phyloP scores from a whole-genome alignment of 352 stramenopile genomes.

The Phytophthora constricta region DNA sequence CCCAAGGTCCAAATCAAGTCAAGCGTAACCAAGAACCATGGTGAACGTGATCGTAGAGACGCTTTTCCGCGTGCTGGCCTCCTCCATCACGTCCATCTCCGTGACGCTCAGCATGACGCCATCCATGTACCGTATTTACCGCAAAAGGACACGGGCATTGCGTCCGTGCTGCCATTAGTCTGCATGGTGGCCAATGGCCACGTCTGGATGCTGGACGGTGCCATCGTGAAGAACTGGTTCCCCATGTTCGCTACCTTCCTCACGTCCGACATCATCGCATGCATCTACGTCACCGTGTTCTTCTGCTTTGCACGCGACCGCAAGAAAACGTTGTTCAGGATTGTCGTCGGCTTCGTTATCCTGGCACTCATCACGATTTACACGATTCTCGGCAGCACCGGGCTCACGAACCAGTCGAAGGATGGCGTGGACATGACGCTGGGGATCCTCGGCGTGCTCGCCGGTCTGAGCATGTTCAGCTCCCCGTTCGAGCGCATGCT shows the following conservation, averaged over 20 bases:
- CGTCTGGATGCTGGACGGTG: slow-evolving; percentile 48
- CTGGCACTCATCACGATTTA: slow-evolving; percentile 23
- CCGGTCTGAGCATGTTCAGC: slow-evolving; percentile 20
- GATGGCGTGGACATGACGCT: slow-evolving; percentile 25
- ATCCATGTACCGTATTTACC: slow-evolving; percentile 46
- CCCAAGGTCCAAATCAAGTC: no score
- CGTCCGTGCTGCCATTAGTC: slow-evolving; percentile 42
- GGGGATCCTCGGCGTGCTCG: slow-evolving; percentile 27
- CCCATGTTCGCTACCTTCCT: slow-evolving; percentile 48
- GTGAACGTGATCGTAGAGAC: slow-evolving; percentile 37
- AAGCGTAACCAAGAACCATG: slow-evolving; percentile 20
- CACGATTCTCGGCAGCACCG: slow-evolving; percentile 26
- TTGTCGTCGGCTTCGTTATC: slow-evolving; percentile 89
- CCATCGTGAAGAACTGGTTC: slow-evolving; percentile 44
- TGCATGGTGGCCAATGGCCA: slow-evolving; percentile 41
- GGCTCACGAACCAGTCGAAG: slow-evolving; percentile 33
- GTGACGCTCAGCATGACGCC: slow-evolving; percentile 46
- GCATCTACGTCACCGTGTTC: slow-evolving; percentile 35
- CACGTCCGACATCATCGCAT: slow-evolving; percentile 30
- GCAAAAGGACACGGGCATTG: slow-evolving; percentile 40
- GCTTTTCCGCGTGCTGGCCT: slow-evolving; percentile 41
- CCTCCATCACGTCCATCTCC: slow-evolving; percentile 36
- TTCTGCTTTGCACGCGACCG: slow-evolving; percentile 35
- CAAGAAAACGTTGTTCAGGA: slow-evolving; percentile 29
- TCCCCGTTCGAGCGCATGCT: slow-evolving; percentile 33